phyloP scores from a whole-genome alignment of 495 filamentous ascomycete genomes.

The Podospora didyma region DNA sequence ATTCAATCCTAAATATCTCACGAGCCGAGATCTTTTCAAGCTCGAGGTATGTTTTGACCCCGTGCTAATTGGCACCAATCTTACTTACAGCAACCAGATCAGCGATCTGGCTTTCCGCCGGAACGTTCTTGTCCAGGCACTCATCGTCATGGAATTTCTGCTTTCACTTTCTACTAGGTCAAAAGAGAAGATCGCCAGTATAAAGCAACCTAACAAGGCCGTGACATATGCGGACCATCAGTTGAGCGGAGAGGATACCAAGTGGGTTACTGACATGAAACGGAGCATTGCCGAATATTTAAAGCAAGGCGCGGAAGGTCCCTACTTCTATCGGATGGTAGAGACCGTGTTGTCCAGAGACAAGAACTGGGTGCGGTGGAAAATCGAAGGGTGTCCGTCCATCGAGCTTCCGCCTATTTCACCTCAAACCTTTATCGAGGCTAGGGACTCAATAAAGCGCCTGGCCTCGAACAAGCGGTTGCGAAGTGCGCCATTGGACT shows the following conservation, averaged over 20 bases:
- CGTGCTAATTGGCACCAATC: slow-evolving; percentile 3
- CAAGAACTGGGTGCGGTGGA: slow-evolving; percentile 98
- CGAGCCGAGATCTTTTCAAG: slow-evolving; percentile 89
- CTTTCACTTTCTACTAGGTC: slow-evolving; percentile 79
- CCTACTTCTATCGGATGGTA: slow-evolving; percentile 92
- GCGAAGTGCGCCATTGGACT: slow-evolving; percentile 62
- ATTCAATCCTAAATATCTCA: slow-evolving; percentile 97
- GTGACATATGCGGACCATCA: slow-evolving; percentile 74
- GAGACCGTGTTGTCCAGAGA: slow-evolving; percentile 92
- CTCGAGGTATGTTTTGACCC: slow-evolving; percentile 62
- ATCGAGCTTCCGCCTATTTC: slow-evolving; percentile 73
- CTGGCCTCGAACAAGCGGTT: slow-evolving; percentile 63
- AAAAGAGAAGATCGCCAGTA: slow-evolving; percentile 67
- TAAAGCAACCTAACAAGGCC: slow-evolving; percentile 70
- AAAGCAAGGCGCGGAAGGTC: slow-evolving; percentile 67
- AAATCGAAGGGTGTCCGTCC: slow-evolving; percentile 83
- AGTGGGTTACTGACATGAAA: slow-evolving; percentile 75
- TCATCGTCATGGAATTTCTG: slow-evolving; percentile 91
- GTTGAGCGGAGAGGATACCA: slow-evolving; percentile 75
- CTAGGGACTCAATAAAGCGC: slow-evolving; percentile 59
- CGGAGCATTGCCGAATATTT: slow-evolving; percentile 73
- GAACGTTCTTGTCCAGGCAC: slow-evolving; percentile 88
- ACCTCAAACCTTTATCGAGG: slow-evolving; percentile 58
- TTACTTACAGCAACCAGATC: slow-evolving; percentile 53
- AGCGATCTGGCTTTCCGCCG: slow-evolving; percentile 90